These are phyloP conservation scores for Arachis monticola DNA, from an alignment of 331 rosid species.

Conservation along the genomic window DNA sequence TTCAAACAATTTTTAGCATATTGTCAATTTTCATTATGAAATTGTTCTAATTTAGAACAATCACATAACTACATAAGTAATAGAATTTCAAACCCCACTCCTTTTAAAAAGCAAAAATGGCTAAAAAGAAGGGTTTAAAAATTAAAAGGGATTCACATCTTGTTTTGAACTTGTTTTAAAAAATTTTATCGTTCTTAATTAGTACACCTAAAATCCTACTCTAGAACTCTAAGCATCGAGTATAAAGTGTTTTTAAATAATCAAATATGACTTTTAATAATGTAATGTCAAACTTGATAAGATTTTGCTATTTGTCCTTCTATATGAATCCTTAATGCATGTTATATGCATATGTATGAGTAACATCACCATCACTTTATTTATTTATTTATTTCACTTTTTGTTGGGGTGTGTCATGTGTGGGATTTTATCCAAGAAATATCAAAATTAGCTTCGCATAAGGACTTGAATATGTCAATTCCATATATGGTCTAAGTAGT, in stretches of 20 bases:
- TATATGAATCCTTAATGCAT: constrained; percentile 1
- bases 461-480: constrained; percentile 35
- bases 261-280: not conserved
- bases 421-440: constrained; percentile 27
- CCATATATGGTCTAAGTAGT: constrained; percentile 19
- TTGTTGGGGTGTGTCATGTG: not conserved
- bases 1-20: not conserved
- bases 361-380: constrained; percentile 35
- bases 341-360: constrained; percentile 1
- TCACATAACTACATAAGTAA: not conserved
- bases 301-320: constrained; percentile 12
- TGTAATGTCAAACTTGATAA: constrained; percentile 32
- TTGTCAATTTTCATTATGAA: not conserved
- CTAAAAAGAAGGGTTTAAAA: too few relatives aligned
- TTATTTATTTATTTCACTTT: not conserved
- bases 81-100: too few relatives aligned
- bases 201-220: not conserved
- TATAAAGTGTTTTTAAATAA: not conserved
- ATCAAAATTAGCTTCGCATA: constrained; percentile 42
- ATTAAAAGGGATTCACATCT: not conserved
- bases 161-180: not conserved
- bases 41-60: not conserved
- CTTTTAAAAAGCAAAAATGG: too few relatives aligned
- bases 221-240: not conserved
- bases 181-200: too few relatives aligned